phyloP scores from a whole-genome alignment of 441 rosid genomes.

The Erodium texanum region DNA sequence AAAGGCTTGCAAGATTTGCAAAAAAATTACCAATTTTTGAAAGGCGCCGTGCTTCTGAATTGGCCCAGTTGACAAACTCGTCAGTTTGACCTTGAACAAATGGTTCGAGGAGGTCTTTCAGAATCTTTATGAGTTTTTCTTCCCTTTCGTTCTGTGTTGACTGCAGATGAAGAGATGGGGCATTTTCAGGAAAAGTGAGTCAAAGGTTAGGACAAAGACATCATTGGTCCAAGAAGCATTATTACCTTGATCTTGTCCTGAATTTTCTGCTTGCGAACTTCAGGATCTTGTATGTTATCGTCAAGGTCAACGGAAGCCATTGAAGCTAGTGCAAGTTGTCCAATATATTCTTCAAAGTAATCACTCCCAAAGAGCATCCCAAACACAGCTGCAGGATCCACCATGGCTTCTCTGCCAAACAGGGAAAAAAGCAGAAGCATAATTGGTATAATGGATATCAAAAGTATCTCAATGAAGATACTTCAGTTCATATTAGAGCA shows the following conservation, averaged over 20 bases:
- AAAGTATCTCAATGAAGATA: no score
- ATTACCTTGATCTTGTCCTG: constrained; percentile 75
- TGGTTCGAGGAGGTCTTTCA: constrained; percentile 61
- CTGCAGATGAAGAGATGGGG: constrained; percentile 27
- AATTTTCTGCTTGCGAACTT: constrained; percentile 37
- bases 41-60: constrained; percentile 64
- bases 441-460: neutral
- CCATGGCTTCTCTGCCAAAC: constrained; percentile 59
- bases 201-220: constrained; percentile 7
- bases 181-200: neutral
- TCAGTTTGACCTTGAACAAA: constrained; percentile 54
- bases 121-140: constrained; percentile 42
- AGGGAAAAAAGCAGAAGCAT: constrained; percentile 9
- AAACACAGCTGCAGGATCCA: constrained; percentile 84
- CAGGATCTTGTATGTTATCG: constrained; percentile 40
- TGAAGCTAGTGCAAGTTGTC: constrained; percentile 78
- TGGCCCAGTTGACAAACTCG: constrained; percentile 69
- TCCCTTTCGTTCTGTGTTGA: constrained; percentile 50
- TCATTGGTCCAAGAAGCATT: neutral
- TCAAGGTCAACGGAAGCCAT: constrained; percentile 48
- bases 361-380: constrained; percentile 98
- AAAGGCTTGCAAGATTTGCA: no score
- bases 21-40: constrained; percentile 50
- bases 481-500: neutral
- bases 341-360: constrained; percentile 79